phyloP scores from a whole-genome alignment of 192 early-diverging fungal species.

The Radiomyces spectabilis region DNA sequence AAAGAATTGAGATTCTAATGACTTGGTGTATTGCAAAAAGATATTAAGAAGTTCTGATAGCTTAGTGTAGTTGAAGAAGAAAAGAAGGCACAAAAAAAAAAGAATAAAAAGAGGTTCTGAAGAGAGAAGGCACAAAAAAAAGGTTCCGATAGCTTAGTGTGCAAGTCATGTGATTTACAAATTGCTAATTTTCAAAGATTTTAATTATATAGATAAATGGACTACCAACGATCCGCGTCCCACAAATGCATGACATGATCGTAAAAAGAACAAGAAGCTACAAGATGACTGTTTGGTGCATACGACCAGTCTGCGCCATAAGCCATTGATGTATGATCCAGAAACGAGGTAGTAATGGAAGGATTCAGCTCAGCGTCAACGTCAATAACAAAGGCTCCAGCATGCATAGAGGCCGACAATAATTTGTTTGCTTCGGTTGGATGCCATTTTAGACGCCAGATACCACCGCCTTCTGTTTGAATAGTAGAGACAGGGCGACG shows the following conservation, averaged over 20 bases:
- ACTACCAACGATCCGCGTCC: too few species aligned
- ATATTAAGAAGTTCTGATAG: too few species aligned
- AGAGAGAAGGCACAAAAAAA: too few species aligned
- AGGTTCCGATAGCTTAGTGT: too few species aligned
- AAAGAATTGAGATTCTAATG: too few species aligned
- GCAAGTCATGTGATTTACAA: too few species aligned
- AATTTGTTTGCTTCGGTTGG: slow-evolving; percentile 54
- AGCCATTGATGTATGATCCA: slow-evolving; percentile 67
- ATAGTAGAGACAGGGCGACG: slow-evolving; percentile 58
- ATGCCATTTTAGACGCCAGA: slow-evolving; percentile 96
- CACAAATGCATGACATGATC: slow-evolving; percentile 70
- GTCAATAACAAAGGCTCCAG: slow-evolving; percentile 77
- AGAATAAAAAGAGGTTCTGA: too few species aligned
- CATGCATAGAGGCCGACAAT: slow-evolving; percentile 86
- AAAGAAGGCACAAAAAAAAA: too few species aligned
- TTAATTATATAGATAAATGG: too few species aligned
- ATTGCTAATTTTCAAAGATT: too few species aligned
- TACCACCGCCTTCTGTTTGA: slow-evolving; percentile 80
- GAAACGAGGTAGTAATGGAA: slow-evolving; percentile 42
- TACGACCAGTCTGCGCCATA: slow-evolving; percentile 78
- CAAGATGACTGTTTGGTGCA: slow-evolving; percentile 30
- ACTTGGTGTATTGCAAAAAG: too few species aligned
- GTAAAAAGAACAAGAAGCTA: slow-evolving; percentile 76
- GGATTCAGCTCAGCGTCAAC: slow-evolving; percentile 22
- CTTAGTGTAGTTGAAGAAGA: too few species aligned